These are phyloP conservation scores for Avicennia marina DNA, from an alignment of 257 asterid species.

Conservation along the genomic window DNA sequence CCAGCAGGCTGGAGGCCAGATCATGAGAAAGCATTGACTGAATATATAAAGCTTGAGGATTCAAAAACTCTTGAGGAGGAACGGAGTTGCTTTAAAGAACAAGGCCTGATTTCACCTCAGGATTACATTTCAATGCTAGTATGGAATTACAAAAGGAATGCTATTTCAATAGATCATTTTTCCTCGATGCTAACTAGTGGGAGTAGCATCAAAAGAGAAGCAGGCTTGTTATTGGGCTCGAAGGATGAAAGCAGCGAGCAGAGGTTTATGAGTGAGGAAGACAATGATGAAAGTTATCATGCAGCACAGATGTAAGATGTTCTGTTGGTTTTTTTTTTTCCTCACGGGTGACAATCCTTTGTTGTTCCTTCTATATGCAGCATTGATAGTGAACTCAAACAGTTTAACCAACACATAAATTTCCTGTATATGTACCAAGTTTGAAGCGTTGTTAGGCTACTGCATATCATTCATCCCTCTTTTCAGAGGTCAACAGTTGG, in stretches of 20 bases:
- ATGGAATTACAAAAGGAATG: slow-evolving; percentile 88
- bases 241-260: slow-evolving; percentile 30
- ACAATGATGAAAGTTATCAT: slow-evolving; percentile 37
- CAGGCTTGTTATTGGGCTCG: slow-evolving; percentile 39
- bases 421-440: slow-evolving; percentile 10
- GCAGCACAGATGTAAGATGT: slow-evolving; percentile 48
- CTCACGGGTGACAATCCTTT: slow-evolving; percentile 8
- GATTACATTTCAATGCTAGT: slow-evolving; percentile 92
- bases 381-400: slow-evolving; percentile 11
- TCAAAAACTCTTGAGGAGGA: slow-evolving; percentile 73
- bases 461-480: too few relatives aligned
- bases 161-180: slow-evolving; percentile 42
- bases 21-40: slow-evolving; percentile 89
- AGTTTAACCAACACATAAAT: background rate
- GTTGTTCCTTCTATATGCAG: slow-evolving; percentile 24
- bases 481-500: background rate
- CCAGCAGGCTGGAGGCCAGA: slow-evolving; percentile 85
- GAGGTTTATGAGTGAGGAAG: slow-evolving; percentile 35
- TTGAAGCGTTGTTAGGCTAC: background rate
- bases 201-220: slow-evolving; percentile 25
- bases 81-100: slow-evolving; percentile 53
- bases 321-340: slow-evolving; percentile 2
- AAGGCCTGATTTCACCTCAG: slow-evolving; percentile 92
- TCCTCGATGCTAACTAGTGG: slow-evolving; percentile 31
- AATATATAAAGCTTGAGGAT: slow-evolving; percentile 68